Base-by-base conservation (phyloP, 805 yeast species). In the Zygoascus tannicola region DNA sequence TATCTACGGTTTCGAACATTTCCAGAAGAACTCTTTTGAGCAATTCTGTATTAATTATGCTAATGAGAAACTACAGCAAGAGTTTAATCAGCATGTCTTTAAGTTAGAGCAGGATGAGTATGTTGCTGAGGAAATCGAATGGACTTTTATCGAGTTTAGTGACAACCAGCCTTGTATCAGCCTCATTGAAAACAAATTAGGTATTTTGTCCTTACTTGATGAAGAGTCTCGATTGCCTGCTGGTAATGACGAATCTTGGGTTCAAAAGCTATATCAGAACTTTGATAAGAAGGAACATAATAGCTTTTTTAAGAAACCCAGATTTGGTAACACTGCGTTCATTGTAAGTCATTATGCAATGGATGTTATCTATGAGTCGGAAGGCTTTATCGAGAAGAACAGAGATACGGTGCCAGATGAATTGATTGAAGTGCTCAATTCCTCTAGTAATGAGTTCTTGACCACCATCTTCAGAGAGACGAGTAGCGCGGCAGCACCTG, bases 331-430 rank as follows among this genome's bases (percentile, higher is more conserved):
- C 62, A 76, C 85, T 38, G 85, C 90, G 52, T 90, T 90, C 52
- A 79, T 90, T 44, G 94, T 90, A 44, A 74, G 84, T 45, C 98
- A 90, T 65, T 90, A 90, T 66, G 98, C 98, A 22, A 76, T 86
- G 59, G 96, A 90, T 57, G 98, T 90, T 34, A 69, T 85, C 32
- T 90, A 90, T 62, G 95, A 87, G 57, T 75, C 82, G 35, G 97
- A 85, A 49, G 97, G 97, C 1, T 90, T 90, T 61, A 85, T 90
- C 57, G 98, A 90, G 67, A 90, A 90, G 70, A 90, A 90, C 61
- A 79, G 97, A 69, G 98, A 90, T 64, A 86, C 97, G 5, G 97
- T 90, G 41, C 88, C 95, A 16, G 98, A 90, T 57, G 96, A 95
- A 21, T 94, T 87, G 57, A 67, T 90, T 49, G 96, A 86, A 49